Base-by-base conservation (phyloP, 2,329 filamentous ascomycete species). In the Aureobasidium musti region DNA sequence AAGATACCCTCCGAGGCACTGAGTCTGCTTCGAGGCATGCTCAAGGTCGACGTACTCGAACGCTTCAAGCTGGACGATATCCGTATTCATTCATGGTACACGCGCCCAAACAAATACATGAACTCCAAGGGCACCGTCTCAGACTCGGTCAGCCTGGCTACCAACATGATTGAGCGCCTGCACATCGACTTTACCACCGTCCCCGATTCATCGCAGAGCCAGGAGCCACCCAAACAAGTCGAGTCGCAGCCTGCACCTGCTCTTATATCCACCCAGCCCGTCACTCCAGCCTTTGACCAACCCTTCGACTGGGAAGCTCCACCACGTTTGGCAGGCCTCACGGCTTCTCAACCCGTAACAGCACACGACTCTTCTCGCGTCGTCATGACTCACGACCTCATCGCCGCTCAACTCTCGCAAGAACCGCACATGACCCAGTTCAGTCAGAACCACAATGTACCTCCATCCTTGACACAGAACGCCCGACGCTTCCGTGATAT, bases 31-130 rank as follows among this genome's bases (percentile, higher is more conserved):
- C 87, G 94, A 65, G 95, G 93, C 66, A 97, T 99, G 92, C 90
- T 99, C 84, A 91, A 87, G 70, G 82, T 97, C 65, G 88, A 97
- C 65, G 82, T 90, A 0, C 75, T 76, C 6, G 87, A 86, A 70
- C 88, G 95, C 49, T 97, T 97, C 80, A 89, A 86, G n/a, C 89
- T 98, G 71, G 86, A 91, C 60, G 88, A 92, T 73, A 89, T 99
- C 70, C 90, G 92, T 68, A 88, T 91, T 70, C 95, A 99, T 78
- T 94, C 93, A 1, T 99, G 95, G 95, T 97, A 92, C 76, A 97
- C 91, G 3, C 86, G 91, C 53, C 83, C 83, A 68, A 99, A 98
- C 77, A 84, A 83, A 37, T 89, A 92, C 72, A 83, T 98, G 59
- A 87, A 88, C 4, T 74, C 84, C 0, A 89, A 92, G 68, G 94